These are phyloP conservation scores for Globisporangium spiculum DNA, from an alignment of 352 stramenopile genomes.

Conservation along the genomic window DNA sequence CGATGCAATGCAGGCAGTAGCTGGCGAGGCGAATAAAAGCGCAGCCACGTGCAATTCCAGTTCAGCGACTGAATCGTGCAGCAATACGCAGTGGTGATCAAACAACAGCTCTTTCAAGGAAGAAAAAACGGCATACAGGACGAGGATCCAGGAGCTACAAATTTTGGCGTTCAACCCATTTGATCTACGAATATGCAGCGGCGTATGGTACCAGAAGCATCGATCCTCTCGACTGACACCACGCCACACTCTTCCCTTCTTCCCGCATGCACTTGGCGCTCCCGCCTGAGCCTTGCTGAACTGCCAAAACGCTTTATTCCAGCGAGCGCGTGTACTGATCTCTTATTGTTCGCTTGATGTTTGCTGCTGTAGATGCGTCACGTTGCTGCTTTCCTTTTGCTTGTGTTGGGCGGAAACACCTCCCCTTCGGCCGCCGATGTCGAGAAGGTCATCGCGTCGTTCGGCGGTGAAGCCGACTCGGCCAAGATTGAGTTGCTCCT, in stretches of 20 bases:
- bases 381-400: conserved; percentile 90
- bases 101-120: neutral
- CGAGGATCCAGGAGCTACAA: neutral
- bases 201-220: neutral
- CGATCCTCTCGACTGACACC: neutral
- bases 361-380: conserved; percentile 78
- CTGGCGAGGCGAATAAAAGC: neutral
- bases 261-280: neutral
- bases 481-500: conserved; percentile 78
- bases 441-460: conserved; percentile 81
- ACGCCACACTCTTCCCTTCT: neutral
- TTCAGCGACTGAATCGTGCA: neutral
- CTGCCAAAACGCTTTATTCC: neutral
- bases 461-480: conserved; percentile 77
- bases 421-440: conserved; percentile 72
- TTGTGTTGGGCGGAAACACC: conserved; percentile 84
- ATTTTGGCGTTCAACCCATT: neutral
- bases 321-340: conserved; percentile 1
- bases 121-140: neutral
- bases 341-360: neutral
- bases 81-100: neutral
- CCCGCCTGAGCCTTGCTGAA: neutral
- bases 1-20: neutral
- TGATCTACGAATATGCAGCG: neutral
- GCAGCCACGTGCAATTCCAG: neutral